Evolutionary conservation across 2,329 filamentous ascomycete species (phyloP).

Genomic region (Meredithiella fracta): DNA sequence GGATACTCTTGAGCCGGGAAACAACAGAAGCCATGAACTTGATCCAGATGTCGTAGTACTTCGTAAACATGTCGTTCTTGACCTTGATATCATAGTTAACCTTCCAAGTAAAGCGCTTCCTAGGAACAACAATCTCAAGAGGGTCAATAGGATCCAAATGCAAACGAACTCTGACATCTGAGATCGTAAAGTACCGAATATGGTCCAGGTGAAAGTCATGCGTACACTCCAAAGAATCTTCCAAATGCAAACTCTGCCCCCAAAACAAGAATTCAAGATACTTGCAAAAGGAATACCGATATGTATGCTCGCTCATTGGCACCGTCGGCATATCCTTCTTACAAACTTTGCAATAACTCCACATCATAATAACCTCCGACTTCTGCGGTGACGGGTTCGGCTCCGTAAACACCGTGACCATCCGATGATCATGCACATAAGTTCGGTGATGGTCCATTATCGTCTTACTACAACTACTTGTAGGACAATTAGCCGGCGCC

Average conservation of each 20-base stretch:
- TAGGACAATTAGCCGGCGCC: slow-evolving; percentile 60
- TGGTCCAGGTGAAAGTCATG: slow-evolving; percentile 91
- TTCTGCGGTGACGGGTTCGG: slow-evolving; percentile 28
- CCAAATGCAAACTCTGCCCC: slow-evolving; percentile 66
- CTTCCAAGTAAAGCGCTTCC: slow-evolving; percentile 88
- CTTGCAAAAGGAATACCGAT: slow-evolving; percentile 97
- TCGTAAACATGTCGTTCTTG: slow-evolving; percentile 79
- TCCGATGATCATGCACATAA: slow-evolving; percentile 90
- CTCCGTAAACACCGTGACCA: slow-evolving; percentile 81
- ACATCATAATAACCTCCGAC: slow-evolving; percentile 68
- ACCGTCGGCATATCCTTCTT: slow-evolving; percentile 77
- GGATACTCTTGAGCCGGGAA: slow-evolving; percentile 69
- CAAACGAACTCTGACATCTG: slow-evolving; percentile 69
- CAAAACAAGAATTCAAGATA: slow-evolving; percentile 97
- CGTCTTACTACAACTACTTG: slow-evolving; percentile 70
- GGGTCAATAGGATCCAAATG: slow-evolving; percentile 88
- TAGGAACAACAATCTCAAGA: slow-evolving; percentile 84
- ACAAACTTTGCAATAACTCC: slow-evolving; percentile 90
- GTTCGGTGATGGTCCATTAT: slow-evolving; percentile 91
- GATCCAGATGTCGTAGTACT: slow-evolving; percentile 65
- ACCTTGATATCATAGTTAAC: slow-evolving; percentile 84
- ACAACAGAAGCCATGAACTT: slow-evolving; percentile 81
- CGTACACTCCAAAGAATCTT: slow-evolving; percentile 54
- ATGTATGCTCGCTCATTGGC: slow-evolving; percentile 83
- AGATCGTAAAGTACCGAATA: slow-evolving; percentile 78